Evolutionary conservation across 2,329 filamentous ascomycete species (phyloP), one percentile per base, ranked within the genome.

Genomic region (Fusarium caatingaense): DNA sequence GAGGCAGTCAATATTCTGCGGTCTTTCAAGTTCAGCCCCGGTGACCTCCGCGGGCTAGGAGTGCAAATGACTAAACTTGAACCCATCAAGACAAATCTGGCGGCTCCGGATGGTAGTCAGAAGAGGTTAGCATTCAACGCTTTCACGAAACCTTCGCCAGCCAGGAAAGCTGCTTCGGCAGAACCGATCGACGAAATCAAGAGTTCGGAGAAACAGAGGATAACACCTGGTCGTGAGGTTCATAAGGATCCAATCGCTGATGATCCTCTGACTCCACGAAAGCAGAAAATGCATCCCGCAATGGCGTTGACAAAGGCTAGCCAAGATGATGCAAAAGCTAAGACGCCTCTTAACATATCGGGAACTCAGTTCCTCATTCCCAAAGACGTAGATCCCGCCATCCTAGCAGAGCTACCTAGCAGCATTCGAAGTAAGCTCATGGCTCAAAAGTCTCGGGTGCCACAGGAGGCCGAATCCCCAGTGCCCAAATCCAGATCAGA

Each of bases 351-450:
- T 23, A 97, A 98, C 74, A 87, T 93, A 5, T 84, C 89, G 5
- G 93, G 95, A 3, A 97, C 95, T 0, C 96, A 99, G 75, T 99
- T 99, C 75, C 88, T 98, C 48, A 85, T 99, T 72, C 96, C 96
- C 0, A 88, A 88, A 2, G 93, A 97, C 71, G 87, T 92, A 4
- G 96, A 99, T 76, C 90, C 91, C 0, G 84, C 86, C n/a, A 91
- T 97, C 1, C 80, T 98, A 6, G 92, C 92, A 3, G 94, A 97
- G 74, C 84, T 99, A 6, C 95, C 95, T 0, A 85, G 84, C 32
- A 93, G 97, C 76, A 97, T 98, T 68, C 88, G 93, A 64, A 89
- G 88, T 32, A 93, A 88, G 75, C 85, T 98, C 12, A 84, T 92
- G 66, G 86, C 86, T 11, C 90, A 91, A 74, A 83, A 81, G 60